Conservation (phyloP, 495 filamentous ascomycete genomes). For the Podospora australis region DNA sequence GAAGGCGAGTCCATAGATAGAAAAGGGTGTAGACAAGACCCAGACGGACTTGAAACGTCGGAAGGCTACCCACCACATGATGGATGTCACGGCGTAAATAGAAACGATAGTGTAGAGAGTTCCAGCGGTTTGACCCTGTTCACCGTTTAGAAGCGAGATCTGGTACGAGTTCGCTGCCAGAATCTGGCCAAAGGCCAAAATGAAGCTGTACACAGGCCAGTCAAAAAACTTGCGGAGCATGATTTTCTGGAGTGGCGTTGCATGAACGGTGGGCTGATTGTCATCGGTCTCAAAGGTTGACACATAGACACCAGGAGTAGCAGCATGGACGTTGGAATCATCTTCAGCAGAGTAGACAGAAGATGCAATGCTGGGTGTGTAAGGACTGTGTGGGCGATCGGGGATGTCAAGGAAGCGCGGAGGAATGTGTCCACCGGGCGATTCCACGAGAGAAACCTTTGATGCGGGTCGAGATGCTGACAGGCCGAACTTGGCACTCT, state of each 20-base stretch:
- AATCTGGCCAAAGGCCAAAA: slow-evolving; percentile 63
- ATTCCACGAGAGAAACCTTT: slow-evolving; percentile 5
- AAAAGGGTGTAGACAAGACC: slow-evolving; percentile 45
- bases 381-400: slow-evolving; percentile 2
- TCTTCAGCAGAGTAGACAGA: slow-evolving; percentile 8
- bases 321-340: background rate
- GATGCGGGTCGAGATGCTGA: slow-evolving; percentile 9
- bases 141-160: slow-evolving; percentile 57
- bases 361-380: slow-evolving; percentile 12
- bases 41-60: slow-evolving; percentile 26
- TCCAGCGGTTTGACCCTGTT: slow-evolving; percentile 49
- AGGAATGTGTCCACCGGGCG: background rate
- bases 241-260: slow-evolving; percentile 8
- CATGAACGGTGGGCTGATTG: background rate
- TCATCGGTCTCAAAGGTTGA: slow-evolving; percentile 8
- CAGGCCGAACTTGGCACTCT: slow-evolving; percentile 20
- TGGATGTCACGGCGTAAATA: slow-evolving; percentile 52
- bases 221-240: slow-evolving; percentile 31
- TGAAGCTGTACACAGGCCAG: slow-evolving; percentile 67
- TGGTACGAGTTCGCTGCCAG: slow-evolving; percentile 63
- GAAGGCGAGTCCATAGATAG: slow-evolving; percentile 57
- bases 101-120: slow-evolving; percentile 56
- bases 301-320: background rate
- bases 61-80: slow-evolving; percentile 44
- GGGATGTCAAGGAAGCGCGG: slow-evolving; percentile 11